Evolutionary conservation across 176 grass and related monocot species (phyloP), one percentile per base, ranked within the genome.

Genomic region (Miscanthus lutarioriparius): DNA sequence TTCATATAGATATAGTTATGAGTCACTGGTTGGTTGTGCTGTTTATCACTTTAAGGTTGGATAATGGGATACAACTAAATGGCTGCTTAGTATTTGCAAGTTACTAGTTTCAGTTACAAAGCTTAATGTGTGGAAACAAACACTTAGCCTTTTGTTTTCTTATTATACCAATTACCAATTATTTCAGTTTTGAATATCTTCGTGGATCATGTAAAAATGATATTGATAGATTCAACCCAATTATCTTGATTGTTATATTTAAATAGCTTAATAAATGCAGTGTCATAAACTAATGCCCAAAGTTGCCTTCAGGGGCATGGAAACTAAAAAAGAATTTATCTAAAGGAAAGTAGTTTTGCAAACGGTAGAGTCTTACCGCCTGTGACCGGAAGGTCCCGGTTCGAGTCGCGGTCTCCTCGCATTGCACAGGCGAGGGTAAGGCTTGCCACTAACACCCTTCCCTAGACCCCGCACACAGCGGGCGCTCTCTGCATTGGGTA

Each of bases 211-310:
- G 49, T 49, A 25, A 65, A 61, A 70, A 75, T 32, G 8, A n/a
- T 45, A 25, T 23, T n/a, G 20, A 39, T 82, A 76, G 45, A 44
- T 76, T 82, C 15, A 15, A 23, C 27, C 70, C 32, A 38, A 58
- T 0, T 32, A 38, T 69, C 15, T 78, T 6, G 70, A 76, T 74
- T 85, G 32, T 16, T 67, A 54, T 67, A 65, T 54, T 64, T 59
- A 19, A 56, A 67, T 68, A 37, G 20, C n/a, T 72, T 37, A 20
- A 70, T 40, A 80, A 66, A 56, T 74, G 27, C 49, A 22, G 30
- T 68, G 7, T 62, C n/a, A 44, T 69, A 68, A 41, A 68, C 56
- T 41, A 44, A 67, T 69, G 35, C 6, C 5, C 4, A 39, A 67
- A 67, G 20, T 45, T 84, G 61, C 35, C 35, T 70, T 76, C 1